These are phyloP conservation scores for Alternaria sp. DNA, from an alignment of 2,329 filamentous ascomycete species.

Conservation along the genomic window DNA sequence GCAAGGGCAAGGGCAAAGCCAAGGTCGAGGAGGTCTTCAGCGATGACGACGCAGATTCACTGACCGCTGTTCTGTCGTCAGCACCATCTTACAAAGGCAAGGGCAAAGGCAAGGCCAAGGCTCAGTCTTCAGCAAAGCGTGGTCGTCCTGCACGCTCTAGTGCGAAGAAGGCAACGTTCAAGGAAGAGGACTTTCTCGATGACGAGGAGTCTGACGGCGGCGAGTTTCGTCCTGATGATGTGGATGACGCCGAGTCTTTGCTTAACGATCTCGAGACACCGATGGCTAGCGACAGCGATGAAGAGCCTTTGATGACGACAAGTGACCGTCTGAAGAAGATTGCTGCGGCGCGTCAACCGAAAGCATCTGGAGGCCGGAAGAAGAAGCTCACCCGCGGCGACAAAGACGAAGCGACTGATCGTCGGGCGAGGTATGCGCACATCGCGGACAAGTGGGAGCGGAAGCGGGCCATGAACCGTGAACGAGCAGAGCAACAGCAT, in stretches of 20 bases:
- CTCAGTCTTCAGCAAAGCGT: conserved; percentile 12
- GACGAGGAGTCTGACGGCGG: conserved; percentile 35
- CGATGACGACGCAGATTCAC: conserved; percentile 14
- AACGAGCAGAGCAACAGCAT: conserved; percentile 75
- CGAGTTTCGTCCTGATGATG: conserved; percentile 37
- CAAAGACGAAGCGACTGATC: conserved; percentile 24
- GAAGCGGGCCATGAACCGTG: conserved; percentile 62
- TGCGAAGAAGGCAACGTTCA: conserved; percentile 20
- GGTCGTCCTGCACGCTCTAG: conserved; percentile 30
- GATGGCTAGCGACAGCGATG: conserved; percentile 35
- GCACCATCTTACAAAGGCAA: conserved; percentile 29
- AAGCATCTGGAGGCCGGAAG: conserved; percentile 24
- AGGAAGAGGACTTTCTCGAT: conserved; percentile 24
- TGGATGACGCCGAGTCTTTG: conserved; percentile 29
- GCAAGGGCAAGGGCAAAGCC: conserved; percentile 27
- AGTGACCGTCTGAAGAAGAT: conserved; percentile 26
- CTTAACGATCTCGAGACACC: conserved; percentile 25
- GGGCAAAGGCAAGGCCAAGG: conserved; percentile 31
- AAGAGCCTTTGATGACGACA: conserved; percentile 31
- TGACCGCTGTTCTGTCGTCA: conserved; percentile 5
- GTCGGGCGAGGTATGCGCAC: conserved; percentile 38
- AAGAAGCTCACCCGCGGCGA: conserved; percentile 35
- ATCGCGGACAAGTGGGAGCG: conserved; percentile 50
- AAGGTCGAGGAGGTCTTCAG: conserved; percentile 9
- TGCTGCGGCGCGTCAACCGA: conserved; percentile 11